Evolutionary conservation across 805 yeast species (phyloP), one percentile per base, ranked within the genome.

Genomic region (Huiozyma naganishii): DNA sequence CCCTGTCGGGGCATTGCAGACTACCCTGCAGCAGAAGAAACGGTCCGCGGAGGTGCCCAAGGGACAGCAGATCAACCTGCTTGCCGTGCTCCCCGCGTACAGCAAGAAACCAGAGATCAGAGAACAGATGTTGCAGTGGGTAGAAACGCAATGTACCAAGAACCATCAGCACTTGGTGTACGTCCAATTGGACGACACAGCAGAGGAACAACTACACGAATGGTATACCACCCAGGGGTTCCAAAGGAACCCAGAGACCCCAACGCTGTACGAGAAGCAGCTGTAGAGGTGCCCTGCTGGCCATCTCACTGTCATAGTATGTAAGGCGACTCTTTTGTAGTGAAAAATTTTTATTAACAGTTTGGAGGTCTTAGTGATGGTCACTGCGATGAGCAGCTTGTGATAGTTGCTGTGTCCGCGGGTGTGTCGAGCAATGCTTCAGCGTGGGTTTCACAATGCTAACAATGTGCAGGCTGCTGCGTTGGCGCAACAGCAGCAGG

Each of bases 1-100:
- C 6, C 87, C 95, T 6, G 90, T 87, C 4, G 95, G 92, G 11
- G 81, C 79, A 4, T 65, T 87, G 40, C 78, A 79, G 47, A 80
- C 83, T 44, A 64, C 72, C 42, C 69, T 71, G 45, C 67, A 75
- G 17, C 52, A 65, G 10, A 67, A 70, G 39, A 68, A 66, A n/a
- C 52, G 68, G 5, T 67, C 59, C 6, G 62, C 56, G 2, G 45
- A 51, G 13, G 50, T 60, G 28, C 80, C 83, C 6, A 71, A 72
- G 40, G 70, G 74, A 9, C 70, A 82, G 1, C 80, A 82, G 57
- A 71, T 83, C 30, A 83, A 82, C 58, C 69, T 80, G 0, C 56
- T 83, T 29, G 86, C 81, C 0, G 90, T 87, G 6, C 63, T 86
- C 47, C 68, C 74, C 38, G 71, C 79, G 1, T 87, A 86, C 62